Evolutionary conservation across 2,329 filamentous ascomycete genomes (phyloP), one percentile per base, ranked within the genome.

Genomic region (Aureobasidium zeae): DNA sequence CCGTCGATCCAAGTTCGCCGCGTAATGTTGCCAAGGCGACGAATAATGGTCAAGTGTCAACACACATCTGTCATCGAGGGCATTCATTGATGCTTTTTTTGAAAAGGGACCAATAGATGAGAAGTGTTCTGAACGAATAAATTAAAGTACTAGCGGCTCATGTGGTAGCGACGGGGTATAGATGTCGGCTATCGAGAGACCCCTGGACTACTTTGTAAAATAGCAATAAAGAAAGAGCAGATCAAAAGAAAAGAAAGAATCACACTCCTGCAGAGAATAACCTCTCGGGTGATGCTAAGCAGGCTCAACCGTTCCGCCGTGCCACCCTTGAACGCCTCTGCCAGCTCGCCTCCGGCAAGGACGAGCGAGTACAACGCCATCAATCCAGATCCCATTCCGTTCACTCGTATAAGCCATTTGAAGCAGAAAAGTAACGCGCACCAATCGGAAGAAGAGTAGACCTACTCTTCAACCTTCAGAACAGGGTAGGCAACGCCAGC

Each of bases 381-480:
- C 30, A 33, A 11, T 16, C 31, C 16, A 17, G 30, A 28, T 26
- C 39, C n/a, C 39, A 13, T 42, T 32, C 38, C 38, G 30, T 43
- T 34, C 24, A 33, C 29, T 43, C 29, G 29, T 34, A 34, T 28
- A 7, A 8, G 20, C 37, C 28, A 31, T 41, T n/a, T 25, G 11
- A 41, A 24, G 28, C 25, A 22, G n/a, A 30, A 30, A 19, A 20
- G 9, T 15, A 24, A 17, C 19, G 26, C 24, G 32, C 26, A 32
- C 11, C 12, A 5, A 11, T 5, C 37, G 19, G 6, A 3, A 12
- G 5, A 10, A 13, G 4, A 26, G 22, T 20, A 21, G 12, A 25
- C 15, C 21, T 38, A 46, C 24, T 37, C 30, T 16, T 46, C 44
- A 9, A 37, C 22, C 44, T 46, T 46, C 19, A 46, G 30, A 15